A percentile compares a stretch with the other conserved stretches of the same genome.
Conservation (phyloP, 2,329 filamentous ascomycete genomes). For the Trichoderma hamatum region DNA sequence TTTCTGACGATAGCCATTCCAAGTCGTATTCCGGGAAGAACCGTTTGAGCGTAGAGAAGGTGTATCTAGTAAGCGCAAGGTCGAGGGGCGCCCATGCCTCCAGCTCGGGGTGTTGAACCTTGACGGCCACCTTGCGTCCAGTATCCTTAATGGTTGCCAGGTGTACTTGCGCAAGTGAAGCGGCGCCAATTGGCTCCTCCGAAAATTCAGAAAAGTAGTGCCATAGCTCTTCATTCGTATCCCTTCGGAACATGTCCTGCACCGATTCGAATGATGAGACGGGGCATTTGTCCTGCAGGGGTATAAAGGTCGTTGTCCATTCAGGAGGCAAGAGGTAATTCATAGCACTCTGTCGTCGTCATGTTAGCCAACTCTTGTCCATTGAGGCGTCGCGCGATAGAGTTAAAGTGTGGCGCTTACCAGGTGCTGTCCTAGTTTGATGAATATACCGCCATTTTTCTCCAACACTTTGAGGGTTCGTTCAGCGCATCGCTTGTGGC, state of each 20-base stretch:
- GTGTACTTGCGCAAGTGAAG: slow-evolving; percentile 93
- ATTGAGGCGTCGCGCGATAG: not conserved
- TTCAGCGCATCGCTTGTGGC: slow-evolving; percentile 90
- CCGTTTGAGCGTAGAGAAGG: slow-evolving; percentile 83
- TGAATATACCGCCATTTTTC: slow-evolving; percentile 97
- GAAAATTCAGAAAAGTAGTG: slow-evolving; percentile 89
- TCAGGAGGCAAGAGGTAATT: slow-evolving; percentile 89
- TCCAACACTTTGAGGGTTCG: slow-evolving; percentile 85
- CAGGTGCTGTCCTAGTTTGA: slow-evolving; percentile 94
- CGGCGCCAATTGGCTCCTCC: slow-evolving; percentile 80
- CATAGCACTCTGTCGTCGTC: slow-evolving; percentile 71
- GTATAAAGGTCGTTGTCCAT: slow-evolving; percentile 95
- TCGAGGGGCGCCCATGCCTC: slow-evolving; percentile 91
- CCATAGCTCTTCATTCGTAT: slow-evolving; percentile 77
- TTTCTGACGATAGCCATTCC: slow-evolving; percentile 91
- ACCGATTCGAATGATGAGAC: slow-evolving; percentile 88
- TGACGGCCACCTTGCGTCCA: slow-evolving; percentile 88
- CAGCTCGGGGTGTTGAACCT: slow-evolving; percentile 89
- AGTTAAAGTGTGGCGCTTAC: slow-evolving; percentile 44
- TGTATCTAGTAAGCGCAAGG: slow-evolving; percentile 81
- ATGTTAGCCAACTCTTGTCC: slow-evolving; percentile 33
- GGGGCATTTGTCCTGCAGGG: slow-evolving; percentile 92
- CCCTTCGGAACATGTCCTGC: slow-evolving; percentile 79
- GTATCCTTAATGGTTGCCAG: slow-evolving; percentile 79
- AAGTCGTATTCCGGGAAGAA: slow-evolving; percentile 98